These are phyloP conservation scores for Penicillium sp. DNA, from an alignment of 2,329 filamentous ascomycete species.

Conservation along the genomic window DNA sequence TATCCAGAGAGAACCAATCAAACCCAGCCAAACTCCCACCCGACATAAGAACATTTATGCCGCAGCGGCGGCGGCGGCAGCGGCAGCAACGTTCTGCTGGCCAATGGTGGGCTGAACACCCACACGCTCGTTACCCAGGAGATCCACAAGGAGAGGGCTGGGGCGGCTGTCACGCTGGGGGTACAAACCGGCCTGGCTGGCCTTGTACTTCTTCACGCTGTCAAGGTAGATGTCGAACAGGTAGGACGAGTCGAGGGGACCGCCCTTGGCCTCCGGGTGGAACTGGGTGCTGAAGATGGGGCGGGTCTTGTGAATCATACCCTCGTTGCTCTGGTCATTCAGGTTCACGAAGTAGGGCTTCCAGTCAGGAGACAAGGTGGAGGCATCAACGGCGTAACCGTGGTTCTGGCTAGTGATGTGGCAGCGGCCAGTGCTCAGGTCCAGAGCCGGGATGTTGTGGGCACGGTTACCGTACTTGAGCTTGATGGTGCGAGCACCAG, in stretches of 20 bases:
- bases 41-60: conserved; percentile 24
- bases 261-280: conserved; percentile 97
- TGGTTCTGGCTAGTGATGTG: conserved; percentile 99
- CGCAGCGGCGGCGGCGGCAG: conserved; percentile 37
- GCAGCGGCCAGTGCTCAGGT: conserved; percentile 93
- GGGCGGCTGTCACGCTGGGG: conserved; percentile 82
- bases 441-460: conserved; percentile 95
- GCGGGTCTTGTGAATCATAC: conserved; percentile 89
- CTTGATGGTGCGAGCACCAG: conserved; percentile 89
- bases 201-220: conserved; percentile 87
- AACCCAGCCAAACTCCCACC: conserved; percentile 19
- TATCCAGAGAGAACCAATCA: conserved; percentile 22
- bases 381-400: conserved; percentile 89
- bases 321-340: conserved; percentile 97
- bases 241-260: conserved; percentile 92
- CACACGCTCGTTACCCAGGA: conserved; percentile 91
- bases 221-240: conserved; percentile 96
- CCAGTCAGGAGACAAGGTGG: conserved; percentile 81
- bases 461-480: conserved; percentile 99
- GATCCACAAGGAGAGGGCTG: conserved; percentile 83
- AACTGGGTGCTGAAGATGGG: conserved; percentile 99
- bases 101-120: conserved; percentile 75
- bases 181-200: conserved; percentile 70
- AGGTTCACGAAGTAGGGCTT: conserved; percentile 99
- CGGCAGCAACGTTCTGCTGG: conserved; percentile 48